These are phyloP conservation scores for Pisolithus marmoratus DNA, from an alignment of 768 basidiomycete species.

Conservation along the genomic window DNA sequence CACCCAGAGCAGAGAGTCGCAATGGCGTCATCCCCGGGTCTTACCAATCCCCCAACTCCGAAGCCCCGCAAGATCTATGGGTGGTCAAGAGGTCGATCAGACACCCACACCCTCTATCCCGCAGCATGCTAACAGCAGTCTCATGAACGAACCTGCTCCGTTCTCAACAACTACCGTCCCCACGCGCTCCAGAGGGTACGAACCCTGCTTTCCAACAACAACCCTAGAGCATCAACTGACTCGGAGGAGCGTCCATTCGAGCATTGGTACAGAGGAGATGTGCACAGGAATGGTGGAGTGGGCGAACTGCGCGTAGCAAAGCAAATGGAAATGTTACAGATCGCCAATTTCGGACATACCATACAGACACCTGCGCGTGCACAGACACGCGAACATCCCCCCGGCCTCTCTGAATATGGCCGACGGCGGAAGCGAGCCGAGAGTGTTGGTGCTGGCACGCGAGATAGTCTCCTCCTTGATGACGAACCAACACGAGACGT, in stretches of 20 bases:
- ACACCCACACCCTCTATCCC: slow-evolving; percentile 30
- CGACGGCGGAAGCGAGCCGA: slow-evolving; percentile 55
- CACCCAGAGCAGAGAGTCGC: slow-evolving; percentile 33
- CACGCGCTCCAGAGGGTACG: slow-evolving; percentile 30
- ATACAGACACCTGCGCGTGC: slow-evolving; percentile 30
- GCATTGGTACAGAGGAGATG: slow-evolving; percentile 87
- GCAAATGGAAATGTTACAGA: slow-evolving; percentile 81
- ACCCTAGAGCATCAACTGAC: slow-evolving; percentile 58
- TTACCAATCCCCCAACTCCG: slow-evolving; percentile 22
- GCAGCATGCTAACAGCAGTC: slow-evolving; percentile 41
- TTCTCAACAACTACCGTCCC: slow-evolving; percentile 47
- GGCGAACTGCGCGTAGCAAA: slow-evolving; percentile 73
- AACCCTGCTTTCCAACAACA: slow-evolving; percentile 24
- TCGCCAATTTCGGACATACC: slow-evolving; percentile 77
- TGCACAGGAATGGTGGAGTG: slow-evolving; percentile 83
- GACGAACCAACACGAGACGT: slow-evolving; percentile 43
- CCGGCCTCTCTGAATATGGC: slow-evolving; percentile 17
- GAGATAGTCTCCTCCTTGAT: slow-evolving; percentile 67
- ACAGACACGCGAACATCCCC: slow-evolving; percentile 21
- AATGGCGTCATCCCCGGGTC: slow-evolving; percentile 24
- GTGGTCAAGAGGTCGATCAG: slow-evolving; percentile 24
- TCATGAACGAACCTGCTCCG: slow-evolving; percentile 62
- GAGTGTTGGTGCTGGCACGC: slow-evolving; percentile 51
- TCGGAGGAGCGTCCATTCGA: slow-evolving; percentile 82
- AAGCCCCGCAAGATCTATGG: slow-evolving; percentile 26